Conservation (phyloP, 139 green algal species). For the Yamagishiella unicocca region DNA sequence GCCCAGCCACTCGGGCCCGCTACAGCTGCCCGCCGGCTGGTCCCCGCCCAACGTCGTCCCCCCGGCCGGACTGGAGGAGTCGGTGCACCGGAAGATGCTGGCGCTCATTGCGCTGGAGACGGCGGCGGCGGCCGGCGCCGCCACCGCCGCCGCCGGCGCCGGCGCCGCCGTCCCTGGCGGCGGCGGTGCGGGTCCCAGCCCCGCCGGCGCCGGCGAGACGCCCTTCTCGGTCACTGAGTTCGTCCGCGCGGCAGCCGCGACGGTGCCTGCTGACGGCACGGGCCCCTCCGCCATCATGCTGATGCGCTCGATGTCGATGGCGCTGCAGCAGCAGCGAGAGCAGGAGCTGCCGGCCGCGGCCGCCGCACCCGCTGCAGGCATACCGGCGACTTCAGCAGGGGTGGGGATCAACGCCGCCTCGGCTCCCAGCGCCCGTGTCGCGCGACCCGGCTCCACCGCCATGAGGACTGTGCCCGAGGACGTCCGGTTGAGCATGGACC, state of each 20-base stretch:
- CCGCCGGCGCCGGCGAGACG: background rate
- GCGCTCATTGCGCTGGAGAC: slow-evolving; percentile 53
- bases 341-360: too few relatives aligned
- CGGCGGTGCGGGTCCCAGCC: background rate
- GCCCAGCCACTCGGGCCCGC: background rate
- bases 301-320: slow-evolving; percentile 31
- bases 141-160: background rate
- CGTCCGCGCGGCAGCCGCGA: background rate
- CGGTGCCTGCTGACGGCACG: background rate
- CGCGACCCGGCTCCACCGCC: background rate
- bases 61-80: background rate
- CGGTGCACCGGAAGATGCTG: slow-evolving; percentile 56
- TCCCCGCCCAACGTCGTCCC: background rate
- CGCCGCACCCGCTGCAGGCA: too few relatives aligned
- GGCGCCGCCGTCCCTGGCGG: background rate
- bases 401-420: background rate
- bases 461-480: slow-evolving; percentile 49
- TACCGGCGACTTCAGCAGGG: background rate
- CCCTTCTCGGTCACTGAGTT: slow-evolving; percentile 25
- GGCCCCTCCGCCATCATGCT: background rate
- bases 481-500: slow-evolving; percentile 28
- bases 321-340: slow-evolving; percentile 21
- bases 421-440: background rate
- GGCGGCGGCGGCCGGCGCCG: slow-evolving; percentile 4
- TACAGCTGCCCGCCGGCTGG: background rate